Conservation (phyloP, 352 stramenopile genomes). For the Plasmopara viticola region DNA sequence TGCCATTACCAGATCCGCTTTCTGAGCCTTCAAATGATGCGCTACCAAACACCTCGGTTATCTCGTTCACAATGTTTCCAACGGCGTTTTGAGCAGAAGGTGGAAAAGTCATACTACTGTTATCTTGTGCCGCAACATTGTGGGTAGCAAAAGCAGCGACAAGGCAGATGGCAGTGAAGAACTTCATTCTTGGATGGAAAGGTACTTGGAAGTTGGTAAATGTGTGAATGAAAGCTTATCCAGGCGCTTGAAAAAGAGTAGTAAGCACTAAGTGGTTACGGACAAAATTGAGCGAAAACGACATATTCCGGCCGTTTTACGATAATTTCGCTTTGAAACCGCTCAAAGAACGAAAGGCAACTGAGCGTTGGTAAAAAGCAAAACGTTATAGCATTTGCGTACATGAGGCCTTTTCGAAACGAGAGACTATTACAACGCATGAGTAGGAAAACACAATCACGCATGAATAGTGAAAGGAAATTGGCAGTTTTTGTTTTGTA, state of each 20-base stretch:
- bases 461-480: not conserved
- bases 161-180: slow-evolving; percentile 25
- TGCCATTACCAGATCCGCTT: slow-evolving; percentile 13
- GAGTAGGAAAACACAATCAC: not conserved
- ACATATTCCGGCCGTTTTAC: slow-evolving; percentile 19
- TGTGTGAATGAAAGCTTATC: slow-evolving; percentile 22
- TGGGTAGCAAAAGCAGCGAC: slow-evolving; percentile 14
- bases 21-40: not conserved
- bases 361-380: not conserved
- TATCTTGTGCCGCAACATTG: slow-evolving; percentile 1
- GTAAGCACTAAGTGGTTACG: slow-evolving; percentile 5
- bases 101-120: not conserved
- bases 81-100: not conserved
- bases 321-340: slow-evolving; percentile 8
- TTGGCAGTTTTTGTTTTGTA: slow-evolving; percentile 13
- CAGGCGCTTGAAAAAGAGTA: not conserved
- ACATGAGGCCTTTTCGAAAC: not conserved
- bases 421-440: not conserved
- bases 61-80: not conserved
- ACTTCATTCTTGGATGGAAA: slow-evolving; percentile 25
- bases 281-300: slow-evolving; percentile 13
- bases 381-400: not conserved
- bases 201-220: slow-evolving; percentile 17
- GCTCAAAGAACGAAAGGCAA: not conserved
- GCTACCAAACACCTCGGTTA: not conserved